Percentiles rank a stretch among this genome's conserved stretches.
phyloP scores from a whole-genome alignment of 768 basidiomycete species.

The Calocybe indica region DNA sequence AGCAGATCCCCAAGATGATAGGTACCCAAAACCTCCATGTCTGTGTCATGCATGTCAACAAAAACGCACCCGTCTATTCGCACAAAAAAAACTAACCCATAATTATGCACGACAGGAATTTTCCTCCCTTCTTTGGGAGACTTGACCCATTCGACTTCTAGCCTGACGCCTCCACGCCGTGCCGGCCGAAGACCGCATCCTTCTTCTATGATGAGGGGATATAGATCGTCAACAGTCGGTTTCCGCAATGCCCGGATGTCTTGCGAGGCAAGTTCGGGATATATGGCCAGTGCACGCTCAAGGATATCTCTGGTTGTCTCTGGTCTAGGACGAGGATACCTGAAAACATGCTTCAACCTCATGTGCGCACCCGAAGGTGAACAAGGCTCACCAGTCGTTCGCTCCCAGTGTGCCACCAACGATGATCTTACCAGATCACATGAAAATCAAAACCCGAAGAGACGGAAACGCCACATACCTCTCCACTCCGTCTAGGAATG shows the following conservation, averaged over 20 bases:
- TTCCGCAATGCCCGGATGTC: conserved; percentile 31
- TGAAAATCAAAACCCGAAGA: background rate
- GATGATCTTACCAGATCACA: conserved; percentile 28
- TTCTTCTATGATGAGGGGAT: conserved; percentile 43
- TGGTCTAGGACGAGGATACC: conserved; percentile 54
- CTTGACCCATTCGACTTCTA: conserved; percentile 40
- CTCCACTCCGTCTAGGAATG: conserved; percentile 51
- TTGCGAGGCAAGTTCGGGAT: conserved; percentile 45
- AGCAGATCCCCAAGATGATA: conserved; percentile 63
- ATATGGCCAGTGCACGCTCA: conserved; percentile 36
- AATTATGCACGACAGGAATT: conserved; percentile 55
- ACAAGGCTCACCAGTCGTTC: conserved; percentile 48
- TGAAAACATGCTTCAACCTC: conserved; percentile 12
- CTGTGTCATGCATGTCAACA: conserved; percentile 21
- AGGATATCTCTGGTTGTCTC: conserved; percentile 56
- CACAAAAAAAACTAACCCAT: conserved; percentile 41
- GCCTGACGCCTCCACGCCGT: conserved; percentile 50
- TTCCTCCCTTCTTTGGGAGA: conserved; percentile 11
- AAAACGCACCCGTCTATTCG: background rate
- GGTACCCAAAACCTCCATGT: conserved; percentile 57
- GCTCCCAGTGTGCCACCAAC: conserved; percentile 53
- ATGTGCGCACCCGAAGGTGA: background rate
- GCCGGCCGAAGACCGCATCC: conserved; percentile 51
- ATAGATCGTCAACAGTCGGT: conserved; percentile 44
- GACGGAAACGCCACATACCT: conserved; percentile 21